phyloP scores from a whole-genome alignment of 441 rosid species.

The Aquilaria agallochum region DNA sequence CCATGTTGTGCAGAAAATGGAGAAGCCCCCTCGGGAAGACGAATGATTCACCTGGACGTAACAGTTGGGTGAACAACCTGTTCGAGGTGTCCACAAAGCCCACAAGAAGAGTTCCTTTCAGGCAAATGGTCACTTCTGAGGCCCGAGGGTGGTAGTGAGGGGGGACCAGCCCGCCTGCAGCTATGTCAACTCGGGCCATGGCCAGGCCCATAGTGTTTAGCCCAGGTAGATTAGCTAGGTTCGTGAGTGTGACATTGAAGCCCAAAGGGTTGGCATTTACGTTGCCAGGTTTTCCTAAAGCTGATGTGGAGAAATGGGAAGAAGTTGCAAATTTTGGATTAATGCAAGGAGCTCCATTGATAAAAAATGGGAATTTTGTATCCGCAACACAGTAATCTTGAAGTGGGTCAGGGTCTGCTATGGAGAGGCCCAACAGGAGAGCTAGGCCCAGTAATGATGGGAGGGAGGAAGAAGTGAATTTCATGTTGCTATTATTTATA shows the following conservation, averaged over 20 bases:
- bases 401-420: constrained; percentile 63
- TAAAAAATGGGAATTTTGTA: constrained; percentile 19
- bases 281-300: constrained; percentile 40
- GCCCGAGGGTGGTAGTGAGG: constrained; percentile 70
- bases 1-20: constrained; percentile 49
- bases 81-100: constrained; percentile 57
- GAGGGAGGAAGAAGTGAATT: constrained; percentile 11
- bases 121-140: constrained; percentile 61
- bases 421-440: constrained; percentile 32
- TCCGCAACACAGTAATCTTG: constrained; percentile 73
- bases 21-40: constrained; percentile 63
- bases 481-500: constrained; percentile 6
- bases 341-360: constrained; percentile 57
- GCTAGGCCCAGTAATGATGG: constrained; percentile 16
- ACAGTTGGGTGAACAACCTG: constrained; percentile 40
- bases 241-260: constrained; percentile 48
- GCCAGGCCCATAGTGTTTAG: constrained; percentile 61
- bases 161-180: constrained; percentile 31
- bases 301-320: constrained; percentile 55
- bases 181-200: constrained; percentile 49
- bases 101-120: constrained; percentile 42
- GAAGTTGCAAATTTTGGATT: constrained; percentile 32
- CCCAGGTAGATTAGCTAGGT: constrained; percentile 42
- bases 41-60: constrained; percentile 51
- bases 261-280: constrained; percentile 35